Conservation (phyloP, 129 eudicot species). For the Flaveria bidentis region DNA sequence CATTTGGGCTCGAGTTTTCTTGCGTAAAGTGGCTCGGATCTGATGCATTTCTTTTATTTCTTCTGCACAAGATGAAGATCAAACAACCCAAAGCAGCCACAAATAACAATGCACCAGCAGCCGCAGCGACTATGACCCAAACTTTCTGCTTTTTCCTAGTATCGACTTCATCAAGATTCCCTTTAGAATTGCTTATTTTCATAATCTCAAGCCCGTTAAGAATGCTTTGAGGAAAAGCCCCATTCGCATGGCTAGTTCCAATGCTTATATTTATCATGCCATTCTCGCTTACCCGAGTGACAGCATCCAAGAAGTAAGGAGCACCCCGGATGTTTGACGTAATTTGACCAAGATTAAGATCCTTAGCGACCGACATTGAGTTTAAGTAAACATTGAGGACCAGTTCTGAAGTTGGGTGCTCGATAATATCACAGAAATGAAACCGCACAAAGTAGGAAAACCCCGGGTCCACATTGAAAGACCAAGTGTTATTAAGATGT, state of each 20-base stretch:
- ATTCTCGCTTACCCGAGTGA: slow-evolving; percentile 36
- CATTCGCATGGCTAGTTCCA: slow-evolving; percentile 41
- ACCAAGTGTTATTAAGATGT: slow-evolving; percentile 54
- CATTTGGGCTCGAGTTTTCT: slow-evolving; percentile 19
- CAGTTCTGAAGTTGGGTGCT: slow-evolving; percentile 15
- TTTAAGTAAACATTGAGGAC: slow-evolving; percentile 53
- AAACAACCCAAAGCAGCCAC: slow-evolving; percentile 35
- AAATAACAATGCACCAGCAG: slow-evolving; percentile 36
- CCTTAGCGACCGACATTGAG: slow-evolving; percentile 37
- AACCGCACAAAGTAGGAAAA: slow-evolving; percentile 64
- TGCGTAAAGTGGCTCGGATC: background rate
- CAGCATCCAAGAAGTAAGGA: slow-evolving; percentile 53
- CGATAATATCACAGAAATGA: slow-evolving; percentile 67
- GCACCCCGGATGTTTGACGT: slow-evolving; percentile 45
- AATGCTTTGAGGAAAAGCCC: slow-evolving; percentile 52
- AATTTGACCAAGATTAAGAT: slow-evolving; percentile 43
- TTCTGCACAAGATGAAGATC: slow-evolving; percentile 40
- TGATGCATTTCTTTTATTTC: slow-evolving; percentile 33
- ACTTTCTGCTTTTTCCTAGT: slow-evolving; percentile 32
- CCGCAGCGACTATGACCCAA: slow-evolving; percentile 38
- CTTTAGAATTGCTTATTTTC: slow-evolving; percentile 59
- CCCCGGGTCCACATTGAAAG: slow-evolving; percentile 49
- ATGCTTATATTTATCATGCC: slow-evolving; percentile 44
- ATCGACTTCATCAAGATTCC: slow-evolving; percentile 41
- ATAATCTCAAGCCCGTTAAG: slow-evolving; percentile 76